A percentile compares a stretch with the other conserved stretches of the same genome.
These are phyloP conservation scores for Wickerhamiella occidentalis DNA, from an alignment of 805 yeast species.

Conservation along the genomic window DNA sequence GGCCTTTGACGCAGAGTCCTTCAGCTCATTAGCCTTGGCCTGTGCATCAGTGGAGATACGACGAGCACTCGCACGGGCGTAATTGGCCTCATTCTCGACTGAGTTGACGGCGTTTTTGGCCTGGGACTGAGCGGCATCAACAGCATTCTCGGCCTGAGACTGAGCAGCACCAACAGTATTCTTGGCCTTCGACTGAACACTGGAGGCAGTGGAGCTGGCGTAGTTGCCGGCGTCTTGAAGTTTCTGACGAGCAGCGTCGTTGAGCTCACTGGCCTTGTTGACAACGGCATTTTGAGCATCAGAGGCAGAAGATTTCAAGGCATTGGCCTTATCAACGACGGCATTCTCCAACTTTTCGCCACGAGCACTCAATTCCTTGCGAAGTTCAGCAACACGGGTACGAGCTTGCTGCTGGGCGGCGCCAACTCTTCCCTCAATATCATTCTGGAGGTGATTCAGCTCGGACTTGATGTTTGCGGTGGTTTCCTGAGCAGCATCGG, in stretches of 20 bases:
- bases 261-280: no score
- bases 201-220: not conserved
- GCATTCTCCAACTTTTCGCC: not conserved
- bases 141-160: not conserved
- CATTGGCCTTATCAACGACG: not conserved
- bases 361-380: not conserved
- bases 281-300: not conserved
- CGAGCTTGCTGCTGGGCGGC: slow-evolving; percentile 9
- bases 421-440: slow-evolving; percentile 5
- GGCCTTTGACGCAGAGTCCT: not conserved
- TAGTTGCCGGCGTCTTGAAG: not conserved
- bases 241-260: not conserved
- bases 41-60: not conserved
- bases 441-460: not conserved
- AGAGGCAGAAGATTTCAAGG: not conserved
- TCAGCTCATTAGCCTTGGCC: not conserved
- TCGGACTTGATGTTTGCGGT: not conserved
- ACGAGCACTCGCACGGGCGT: not conserved
- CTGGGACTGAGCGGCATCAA: not conserved
- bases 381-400: not conserved
- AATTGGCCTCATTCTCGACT: not conserved
- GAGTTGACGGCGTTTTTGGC: not conserved
- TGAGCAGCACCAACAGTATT: not conserved
- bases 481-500: not conserved
- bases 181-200: not conserved